Conservation (phyloP, 176 grass and related monocot species). For the Pharus latifolius region DNA sequence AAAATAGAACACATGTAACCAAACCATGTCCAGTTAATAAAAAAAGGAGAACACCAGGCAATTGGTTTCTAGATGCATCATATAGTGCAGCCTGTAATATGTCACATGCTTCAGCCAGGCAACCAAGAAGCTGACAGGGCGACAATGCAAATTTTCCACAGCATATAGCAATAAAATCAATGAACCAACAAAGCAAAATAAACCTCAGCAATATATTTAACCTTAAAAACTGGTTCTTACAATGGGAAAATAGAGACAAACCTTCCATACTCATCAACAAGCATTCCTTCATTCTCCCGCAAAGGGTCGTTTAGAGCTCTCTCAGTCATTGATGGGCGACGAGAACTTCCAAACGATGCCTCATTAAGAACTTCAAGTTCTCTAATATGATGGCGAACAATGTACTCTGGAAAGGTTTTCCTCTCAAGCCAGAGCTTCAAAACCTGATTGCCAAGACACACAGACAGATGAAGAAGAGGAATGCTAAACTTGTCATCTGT, state of each 20-base stretch:
- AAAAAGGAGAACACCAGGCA: too few species aligned
- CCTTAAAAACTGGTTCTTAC: neutral
- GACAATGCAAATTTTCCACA: neutral
- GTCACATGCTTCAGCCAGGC: too few species aligned
- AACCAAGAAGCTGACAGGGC: too few species aligned
- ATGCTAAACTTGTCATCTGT: neutral
- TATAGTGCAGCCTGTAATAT: too few species aligned
- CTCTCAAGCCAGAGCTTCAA: constrained; percentile 96
- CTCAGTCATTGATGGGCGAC: constrained; percentile 59
- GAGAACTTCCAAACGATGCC: constrained; percentile 65
- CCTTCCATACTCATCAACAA: constrained; percentile 99
- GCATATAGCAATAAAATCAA: constrained; percentile 3
- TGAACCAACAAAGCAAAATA: constrained; percentile 21
- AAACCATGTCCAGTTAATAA: too few species aligned
- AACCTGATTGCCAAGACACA: constrained; percentile 44
- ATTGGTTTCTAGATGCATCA: too few species aligned
- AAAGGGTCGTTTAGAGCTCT: constrained; percentile 94
- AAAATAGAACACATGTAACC: neutral
- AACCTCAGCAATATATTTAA: neutral
- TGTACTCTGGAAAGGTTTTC: constrained; percentile 83
- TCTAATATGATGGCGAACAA: constrained; percentile 84
- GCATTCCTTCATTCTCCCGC: constrained; percentile 83
- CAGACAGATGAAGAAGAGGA: neutral
- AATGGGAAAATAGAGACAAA: constrained; percentile 16
- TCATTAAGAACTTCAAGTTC: constrained; percentile 77